Conservation (phyloP, 2,329 filamentous ascomycete genomes). For the Fusarium begoniae region DNA sequence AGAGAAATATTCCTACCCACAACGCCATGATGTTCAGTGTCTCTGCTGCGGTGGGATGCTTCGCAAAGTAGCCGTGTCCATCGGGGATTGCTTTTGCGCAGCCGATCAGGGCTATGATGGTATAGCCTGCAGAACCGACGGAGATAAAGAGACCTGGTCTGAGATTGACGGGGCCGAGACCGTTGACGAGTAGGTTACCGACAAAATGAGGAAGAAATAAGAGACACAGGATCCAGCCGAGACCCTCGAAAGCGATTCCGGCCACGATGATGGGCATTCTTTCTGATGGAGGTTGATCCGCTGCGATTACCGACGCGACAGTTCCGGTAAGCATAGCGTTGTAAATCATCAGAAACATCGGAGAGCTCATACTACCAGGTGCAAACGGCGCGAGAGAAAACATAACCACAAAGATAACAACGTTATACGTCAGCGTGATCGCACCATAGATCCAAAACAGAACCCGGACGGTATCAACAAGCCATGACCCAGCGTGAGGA, state of each 20-base stretch:
- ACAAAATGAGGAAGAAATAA: not conserved
- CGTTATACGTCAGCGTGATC: not conserved
- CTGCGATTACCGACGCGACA: not conserved
- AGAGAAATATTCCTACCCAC: slow-evolving; percentile 7
- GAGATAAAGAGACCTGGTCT: not conserved
- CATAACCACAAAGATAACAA: not conserved
- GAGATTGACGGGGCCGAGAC: not conserved
- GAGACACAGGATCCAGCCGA: not conserved
- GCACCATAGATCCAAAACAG: not conserved
- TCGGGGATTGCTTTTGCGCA: slow-evolving; percentile 3
- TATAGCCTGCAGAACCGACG: not conserved
- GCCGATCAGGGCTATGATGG: not conserved
- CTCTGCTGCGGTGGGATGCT: not conserved
- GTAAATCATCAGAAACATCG: slow-evolving; percentile 9
- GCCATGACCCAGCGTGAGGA: not conserved
- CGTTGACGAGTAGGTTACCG: not conserved
- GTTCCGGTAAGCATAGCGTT: not conserved
- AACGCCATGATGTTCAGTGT: not conserved
- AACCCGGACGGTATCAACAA: not conserved
- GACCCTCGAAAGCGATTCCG: not conserved
- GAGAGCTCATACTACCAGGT: slow-evolving; percentile 3
- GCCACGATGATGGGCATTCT: not conserved
- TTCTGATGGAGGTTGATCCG: not conserved
- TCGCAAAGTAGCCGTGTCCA: not conserved
- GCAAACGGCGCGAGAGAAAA: not conserved